Percentiles rank a stretch among this genome's conserved stretches.
Conservation (phyloP, 2,329 filamentous ascomycete species). For the Trichoderma atroviride region DNA sequence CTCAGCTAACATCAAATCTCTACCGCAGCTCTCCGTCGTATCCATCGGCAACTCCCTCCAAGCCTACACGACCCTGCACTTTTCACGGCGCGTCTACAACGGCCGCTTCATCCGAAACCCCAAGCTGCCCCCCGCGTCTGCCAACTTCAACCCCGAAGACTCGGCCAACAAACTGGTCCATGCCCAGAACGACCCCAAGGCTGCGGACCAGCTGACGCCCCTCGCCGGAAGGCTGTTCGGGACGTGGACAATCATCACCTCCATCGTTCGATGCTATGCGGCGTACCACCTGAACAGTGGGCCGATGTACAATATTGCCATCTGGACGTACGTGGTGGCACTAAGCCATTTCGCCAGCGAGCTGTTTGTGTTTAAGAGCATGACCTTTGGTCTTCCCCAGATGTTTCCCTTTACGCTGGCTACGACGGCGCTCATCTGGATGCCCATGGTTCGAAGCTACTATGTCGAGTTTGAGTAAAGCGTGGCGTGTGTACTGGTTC, state of each 20-base stretch:
- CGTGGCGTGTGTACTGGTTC: background rate
- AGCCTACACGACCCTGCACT: conserved; percentile 77
- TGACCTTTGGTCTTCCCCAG: conserved; percentile 63
- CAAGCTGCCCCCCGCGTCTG: conserved; percentile 45
- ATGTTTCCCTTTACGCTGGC: conserved; percentile 58
- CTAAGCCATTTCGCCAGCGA: conserved; percentile 78
- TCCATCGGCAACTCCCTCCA: conserved; percentile 85
- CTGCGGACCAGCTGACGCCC: conserved; percentile 66
- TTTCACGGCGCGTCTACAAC: conserved; percentile 85
- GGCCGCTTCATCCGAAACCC: conserved; percentile 60
- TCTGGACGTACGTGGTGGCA: conserved; percentile 82
- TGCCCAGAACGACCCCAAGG: conserved; percentile 48
- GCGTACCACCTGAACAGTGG: conserved; percentile 77
- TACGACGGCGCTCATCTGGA: conserved; percentile 59
- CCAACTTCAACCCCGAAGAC: conserved; percentile 54
- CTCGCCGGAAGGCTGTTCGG: conserved; percentile 81
- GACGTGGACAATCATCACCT: conserved; percentile 82
- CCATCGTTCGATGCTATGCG: conserved; percentile 77
- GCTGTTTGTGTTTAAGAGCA: conserved; percentile 76
- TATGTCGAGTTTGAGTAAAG: conserved; percentile 59
- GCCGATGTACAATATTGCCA: conserved; percentile 74
- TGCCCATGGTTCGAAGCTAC: conserved; percentile 66
- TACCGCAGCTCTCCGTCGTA: conserved; percentile 71
- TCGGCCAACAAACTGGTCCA: conserved; percentile 55
- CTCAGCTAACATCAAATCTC: background rate